A percentile compares a stretch with the other conserved stretches of the same genome.
Conservation (phyloP, 805 yeast species). For the Myxozyma geophila region DNA sequence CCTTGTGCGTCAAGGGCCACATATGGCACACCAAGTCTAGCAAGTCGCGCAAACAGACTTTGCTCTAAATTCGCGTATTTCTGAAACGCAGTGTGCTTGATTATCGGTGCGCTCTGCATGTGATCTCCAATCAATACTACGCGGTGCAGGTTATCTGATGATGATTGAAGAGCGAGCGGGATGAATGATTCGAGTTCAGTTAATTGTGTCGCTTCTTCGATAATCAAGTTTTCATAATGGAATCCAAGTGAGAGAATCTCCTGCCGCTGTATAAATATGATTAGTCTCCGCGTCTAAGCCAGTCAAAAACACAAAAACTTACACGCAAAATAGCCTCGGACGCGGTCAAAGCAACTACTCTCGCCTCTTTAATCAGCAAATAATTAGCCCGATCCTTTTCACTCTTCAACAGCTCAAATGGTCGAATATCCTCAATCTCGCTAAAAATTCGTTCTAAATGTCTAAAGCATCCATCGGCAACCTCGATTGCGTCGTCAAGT, state of each 20-base stretch:
- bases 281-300: background rate
- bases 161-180: constrained; percentile 39
- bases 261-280: constrained; percentile 7
- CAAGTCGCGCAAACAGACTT: constrained; percentile 42
- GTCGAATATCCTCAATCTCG: constrained; percentile 40
- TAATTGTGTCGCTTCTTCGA: constrained; percentile 46
- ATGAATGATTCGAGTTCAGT: constrained; percentile 45
- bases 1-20: constrained; percentile 39
- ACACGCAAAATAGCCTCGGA: constrained; percentile 36
- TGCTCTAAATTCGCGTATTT: constrained; percentile 34
- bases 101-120: constrained; percentile 39
- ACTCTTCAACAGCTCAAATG: constrained; percentile 40
- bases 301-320: background rate
- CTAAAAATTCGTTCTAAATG: constrained; percentile 40
- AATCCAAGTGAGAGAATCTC: constrained; percentile 35
- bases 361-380: constrained; percentile 41
- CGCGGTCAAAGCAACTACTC: constrained; percentile 44
- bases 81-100: constrained; percentile 31
- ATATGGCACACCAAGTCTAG: constrained; percentile 37
- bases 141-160: constrained; percentile 37
- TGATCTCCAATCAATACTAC: constrained; percentile 48
- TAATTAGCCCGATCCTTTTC: constrained; percentile 38
- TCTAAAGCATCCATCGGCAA: constrained; percentile 34
- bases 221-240: constrained; percentile 44
- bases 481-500: constrained; percentile 25